Conservation (phyloP, 2,329 filamentous ascomycete species). For the Sporothrix luriei region DNA sequence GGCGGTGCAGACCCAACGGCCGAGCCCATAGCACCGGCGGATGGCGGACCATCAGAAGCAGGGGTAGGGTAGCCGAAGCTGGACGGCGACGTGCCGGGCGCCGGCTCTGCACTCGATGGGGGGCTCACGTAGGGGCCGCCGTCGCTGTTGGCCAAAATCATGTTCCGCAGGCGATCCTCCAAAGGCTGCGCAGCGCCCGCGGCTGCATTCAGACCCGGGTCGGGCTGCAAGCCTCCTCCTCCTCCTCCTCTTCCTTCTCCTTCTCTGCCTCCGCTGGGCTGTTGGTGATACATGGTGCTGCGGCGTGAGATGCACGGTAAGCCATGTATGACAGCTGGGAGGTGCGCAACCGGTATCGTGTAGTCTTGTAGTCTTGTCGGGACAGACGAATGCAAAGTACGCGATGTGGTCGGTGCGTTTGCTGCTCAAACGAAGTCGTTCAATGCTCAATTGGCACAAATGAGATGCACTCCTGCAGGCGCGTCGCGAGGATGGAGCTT, state of each 20-base stretch:
- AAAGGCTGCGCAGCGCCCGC: constrained; percentile 31
- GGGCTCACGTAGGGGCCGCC: not conserved
- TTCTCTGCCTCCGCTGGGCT: constrained; percentile 26
- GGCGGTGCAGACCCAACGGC: constrained; percentile 16
- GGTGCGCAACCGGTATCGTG: not conserved
- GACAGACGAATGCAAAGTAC: not conserved
- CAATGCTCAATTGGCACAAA: constrained; percentile 2
- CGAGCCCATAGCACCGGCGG: not conserved
- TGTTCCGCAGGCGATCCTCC: constrained; percentile 37
- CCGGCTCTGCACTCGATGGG: not conserved
- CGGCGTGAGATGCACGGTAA: constrained; percentile 3
- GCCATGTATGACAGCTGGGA: constrained; percentile 30
- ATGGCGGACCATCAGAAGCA: not conserved
- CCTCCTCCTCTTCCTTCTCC: constrained; percentile 27
- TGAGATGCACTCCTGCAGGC: not conserved
- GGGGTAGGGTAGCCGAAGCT: constrained; percentile 11
- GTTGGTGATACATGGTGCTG: constrained; percentile 31
- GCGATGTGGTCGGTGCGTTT: not conserved
- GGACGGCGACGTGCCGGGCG: not conserved
- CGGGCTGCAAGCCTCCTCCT: not conserved
- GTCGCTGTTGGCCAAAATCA: constrained; percentile 37
- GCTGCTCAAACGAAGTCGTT: not conserved
- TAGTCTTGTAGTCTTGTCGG: not conserved
- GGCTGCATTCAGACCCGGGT: not conserved
- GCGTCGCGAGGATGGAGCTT: constrained; percentile 28